These are phyloP conservation scores for Leccinum sublutescens DNA, from an alignment of 768 basidiomycete genomes.

Conservation along the genomic window DNA sequence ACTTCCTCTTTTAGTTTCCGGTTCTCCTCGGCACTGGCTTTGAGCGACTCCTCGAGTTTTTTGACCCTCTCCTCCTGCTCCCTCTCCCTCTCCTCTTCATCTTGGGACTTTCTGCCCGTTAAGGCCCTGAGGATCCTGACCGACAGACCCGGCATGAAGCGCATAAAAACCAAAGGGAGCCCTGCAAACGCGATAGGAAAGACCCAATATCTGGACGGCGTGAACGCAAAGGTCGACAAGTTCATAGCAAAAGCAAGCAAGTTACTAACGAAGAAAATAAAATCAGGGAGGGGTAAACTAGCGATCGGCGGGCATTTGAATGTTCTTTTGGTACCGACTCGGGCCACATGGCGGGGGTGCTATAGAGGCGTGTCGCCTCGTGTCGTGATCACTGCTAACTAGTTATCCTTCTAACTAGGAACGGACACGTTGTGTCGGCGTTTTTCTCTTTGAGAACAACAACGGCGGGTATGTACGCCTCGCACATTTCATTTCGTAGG, in stretches of 20 bases:
- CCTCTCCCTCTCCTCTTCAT: conserved; percentile 21
- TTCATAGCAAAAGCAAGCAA: conserved; percentile 30
- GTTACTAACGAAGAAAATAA: background rate
- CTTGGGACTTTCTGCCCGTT: conserved; percentile 11
- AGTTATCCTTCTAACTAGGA: too few species aligned
- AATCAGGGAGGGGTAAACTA: background rate
- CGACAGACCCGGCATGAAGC: conserved; percentile 8
- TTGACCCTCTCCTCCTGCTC: conserved; percentile 11
- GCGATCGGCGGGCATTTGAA: conserved; percentile 27
- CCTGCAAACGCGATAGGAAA: conserved; percentile 30
- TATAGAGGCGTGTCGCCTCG: conserved; percentile 25
- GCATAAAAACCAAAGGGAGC: conserved; percentile 24
- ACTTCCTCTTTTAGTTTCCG: conserved; percentile 19
- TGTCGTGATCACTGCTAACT: conserved; percentile 8
- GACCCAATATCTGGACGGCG: conserved; percentile 28
- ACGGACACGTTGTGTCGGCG: conserved; percentile 23
- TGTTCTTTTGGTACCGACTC: conserved; percentile 14
- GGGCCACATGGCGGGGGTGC: conserved; percentile 29
- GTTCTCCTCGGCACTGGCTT: conserved; percentile 14
- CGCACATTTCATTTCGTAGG: conserved; percentile 24
- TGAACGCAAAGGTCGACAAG: conserved; percentile 27
- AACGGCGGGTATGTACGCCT: conserved; percentile 1
- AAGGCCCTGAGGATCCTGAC: background rate
- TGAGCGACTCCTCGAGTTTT: conserved; percentile 17
- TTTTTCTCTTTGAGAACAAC: conserved; percentile 3